Evolutionary conservation across 2,329 filamentous ascomycete genomes (phyloP), one percentile per base, ranked within the genome.

Genomic region (Alternaria sp.): DNA sequence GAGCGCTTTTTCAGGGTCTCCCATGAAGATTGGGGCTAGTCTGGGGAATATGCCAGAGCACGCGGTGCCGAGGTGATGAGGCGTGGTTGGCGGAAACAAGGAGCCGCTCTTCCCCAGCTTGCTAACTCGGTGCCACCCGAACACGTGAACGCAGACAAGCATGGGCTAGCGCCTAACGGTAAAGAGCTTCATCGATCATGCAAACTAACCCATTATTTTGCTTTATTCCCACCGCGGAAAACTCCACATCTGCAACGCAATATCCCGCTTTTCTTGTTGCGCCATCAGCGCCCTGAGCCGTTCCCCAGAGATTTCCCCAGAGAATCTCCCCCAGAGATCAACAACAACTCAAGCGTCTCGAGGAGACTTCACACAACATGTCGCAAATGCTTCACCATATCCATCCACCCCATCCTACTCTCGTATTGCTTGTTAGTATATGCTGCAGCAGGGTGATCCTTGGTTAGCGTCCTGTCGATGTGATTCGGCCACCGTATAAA

Each of bases 1-100:
- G 48, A 57, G 55, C 30, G 40, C 30, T 57, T 59, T 41, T 54
- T 44, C 49, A 59, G 43, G 27, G 44, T 45, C 20, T 20, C 32
- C 40, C 40, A 51, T 34, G 16, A 30, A 45, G 40, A 46, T 52
- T 54, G 34, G 45, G 55, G 46, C 20, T 32, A 50, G 46, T 32
- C 46, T 50, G 30, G 34, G 34, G 12, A 22, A 28, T 7, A 43
- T 14, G 25, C 25, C 30, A 59, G 44, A 25, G 41, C 25, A 54
- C 46, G 41, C 30, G 51, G 58, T 49, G 51, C 54, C 55, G 48
- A 57, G 59, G 41, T 54, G 50, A 48, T 51, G 30, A 25, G 50
- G 58, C 41, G 43, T 64, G 44, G 49, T 57, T 59, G 59, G 55
- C 56, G 62, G 55, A 59, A 49, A 41, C 36, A 41, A 20, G 27